A percentile compares a stretch with the other conserved stretches of the same genome.
These are phyloP conservation scores for Tulasnella calospora DNA, from an alignment of 768 basidiomycete species.

Conservation along the genomic window DNA sequence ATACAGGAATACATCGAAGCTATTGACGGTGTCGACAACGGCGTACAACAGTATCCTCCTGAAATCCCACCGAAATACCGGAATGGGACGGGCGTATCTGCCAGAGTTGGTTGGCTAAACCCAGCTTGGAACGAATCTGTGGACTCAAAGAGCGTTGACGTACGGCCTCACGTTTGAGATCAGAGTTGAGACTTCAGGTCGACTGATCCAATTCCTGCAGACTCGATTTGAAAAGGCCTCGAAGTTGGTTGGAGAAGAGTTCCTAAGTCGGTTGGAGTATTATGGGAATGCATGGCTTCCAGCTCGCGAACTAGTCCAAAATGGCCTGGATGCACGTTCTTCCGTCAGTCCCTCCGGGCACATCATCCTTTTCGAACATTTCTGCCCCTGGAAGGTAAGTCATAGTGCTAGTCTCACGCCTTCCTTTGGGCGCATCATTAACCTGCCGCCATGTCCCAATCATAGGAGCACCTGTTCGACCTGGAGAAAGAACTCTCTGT, in stretches of 20 bases:
- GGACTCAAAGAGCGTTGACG: constrained; percentile 67
- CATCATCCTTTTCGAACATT: constrained; percentile 74
- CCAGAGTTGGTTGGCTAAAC: constrained; percentile 78
- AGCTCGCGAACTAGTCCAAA: constrained; percentile 71
- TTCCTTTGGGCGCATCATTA: not conserved
- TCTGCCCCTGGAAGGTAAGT: constrained; percentile 81
- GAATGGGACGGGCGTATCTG: constrained; percentile 75
- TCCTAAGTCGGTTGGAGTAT: constrained; percentile 70
- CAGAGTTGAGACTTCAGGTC: not conserved
- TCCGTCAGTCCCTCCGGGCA: constrained; percentile 64
- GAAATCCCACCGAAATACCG: constrained; percentile 63
- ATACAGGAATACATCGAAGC: constrained; percentile 85
- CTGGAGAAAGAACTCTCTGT: constrained; percentile 60
- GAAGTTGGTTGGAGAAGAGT: constrained; percentile 76
- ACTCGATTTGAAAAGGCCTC: constrained; percentile 75
- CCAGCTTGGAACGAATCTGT: constrained; percentile 84
- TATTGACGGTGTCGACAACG: constrained; percentile 93
- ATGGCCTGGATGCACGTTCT: constrained; percentile 53
- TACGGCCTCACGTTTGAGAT: constrained; percentile 39
- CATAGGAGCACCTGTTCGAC: constrained; percentile 83
- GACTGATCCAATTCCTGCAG: constrained; percentile 39
- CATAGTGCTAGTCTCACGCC: not conserved
- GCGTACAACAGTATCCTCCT: constrained; percentile 71
- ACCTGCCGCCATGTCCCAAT: not conserved
- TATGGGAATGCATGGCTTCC: constrained; percentile 89